A percentile compares a stretch with the other conserved stretches of the same genome.
These are phyloP conservation scores for Trichoderma atroviride DNA, from an alignment of 2,329 filamentous ascomycete species.

Conservation along the genomic window DNA sequence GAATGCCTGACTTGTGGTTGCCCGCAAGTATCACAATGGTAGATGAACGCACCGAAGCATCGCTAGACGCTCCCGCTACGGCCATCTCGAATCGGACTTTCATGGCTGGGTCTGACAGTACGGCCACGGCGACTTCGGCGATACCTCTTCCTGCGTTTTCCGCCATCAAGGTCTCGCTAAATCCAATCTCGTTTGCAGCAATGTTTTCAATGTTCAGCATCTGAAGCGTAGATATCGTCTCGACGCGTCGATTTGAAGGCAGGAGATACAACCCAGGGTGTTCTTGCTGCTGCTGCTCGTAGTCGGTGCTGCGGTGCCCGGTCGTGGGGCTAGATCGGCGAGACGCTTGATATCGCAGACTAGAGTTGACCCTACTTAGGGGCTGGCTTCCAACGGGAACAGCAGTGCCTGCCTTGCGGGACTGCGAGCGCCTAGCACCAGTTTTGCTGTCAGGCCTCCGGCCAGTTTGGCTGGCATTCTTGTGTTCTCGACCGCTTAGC, in stretches of 20 bases:
- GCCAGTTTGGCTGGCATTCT: conserved; percentile 52
- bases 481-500: conserved; percentile 53
- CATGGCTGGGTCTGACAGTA: conserved; percentile 65
- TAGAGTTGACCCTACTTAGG: conserved; percentile 53
- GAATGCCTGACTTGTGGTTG: conserved; percentile 88
- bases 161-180: conserved; percentile 86
- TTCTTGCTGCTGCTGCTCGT: conserved; percentile 43
- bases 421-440: conserved; percentile 55
- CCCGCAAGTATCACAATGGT: conserved; percentile 80
- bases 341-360: conserved; percentile 42
- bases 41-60: conserved; percentile 38
- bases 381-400: conserved; percentile 43
- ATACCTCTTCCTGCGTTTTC: conserved; percentile 90
- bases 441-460: conserved; percentile 58
- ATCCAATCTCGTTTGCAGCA: conserved; percentile 80
- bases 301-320: conserved; percentile 41
- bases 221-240: conserved; percentile 72
- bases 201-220: conserved; percentile 94
- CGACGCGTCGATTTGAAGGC: conserved; percentile 59
- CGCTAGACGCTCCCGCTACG: conserved; percentile 41
- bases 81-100: conserved; percentile 54
- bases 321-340: conserved; percentile 37
- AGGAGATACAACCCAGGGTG: conserved; percentile 56
- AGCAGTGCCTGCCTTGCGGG: conserved; percentile 57
- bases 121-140: conserved; percentile 76